These are phyloP conservation scores for Phymatotrichopsis omnivora DNA, from an alignment of 2,329 filamentous ascomycete genomes.

Conservation along the genomic window DNA sequence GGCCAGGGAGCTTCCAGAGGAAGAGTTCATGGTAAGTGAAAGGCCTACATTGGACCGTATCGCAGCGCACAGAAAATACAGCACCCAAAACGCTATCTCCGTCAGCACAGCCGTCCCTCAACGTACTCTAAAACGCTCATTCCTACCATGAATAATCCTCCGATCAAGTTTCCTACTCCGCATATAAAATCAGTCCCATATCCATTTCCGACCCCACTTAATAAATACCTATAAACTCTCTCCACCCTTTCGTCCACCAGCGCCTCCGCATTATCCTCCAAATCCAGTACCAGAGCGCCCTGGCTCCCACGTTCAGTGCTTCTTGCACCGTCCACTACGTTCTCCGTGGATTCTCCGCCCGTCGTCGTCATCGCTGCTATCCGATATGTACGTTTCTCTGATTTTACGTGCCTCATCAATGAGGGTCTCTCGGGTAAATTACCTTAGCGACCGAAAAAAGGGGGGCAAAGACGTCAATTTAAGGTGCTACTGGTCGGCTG, in stretches of 20 bases:
- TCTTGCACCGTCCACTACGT: too few species aligned
- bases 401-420: too few species aligned
- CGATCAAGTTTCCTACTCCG: conserved; percentile 45
- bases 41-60: conserved; percentile 87
- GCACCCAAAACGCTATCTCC: conserved; percentile 62
- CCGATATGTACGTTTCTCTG: too few species aligned
- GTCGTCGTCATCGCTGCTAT: too few species aligned
- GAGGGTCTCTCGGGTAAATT: too few species aligned
- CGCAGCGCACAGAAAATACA: conserved; percentile 87
- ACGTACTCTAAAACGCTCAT: neutral
- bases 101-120: too few species aligned
- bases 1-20: conserved; percentile 62
- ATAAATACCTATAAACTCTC: conserved; percentile 35
- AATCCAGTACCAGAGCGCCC: neutral
- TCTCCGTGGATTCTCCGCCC: too few species aligned
- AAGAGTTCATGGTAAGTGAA: conserved; percentile 83
- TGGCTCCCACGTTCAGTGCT: too few species aligned
- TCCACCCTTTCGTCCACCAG: conserved; percentile 32
- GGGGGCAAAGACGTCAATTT: too few species aligned
- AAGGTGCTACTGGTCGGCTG: too few species aligned
- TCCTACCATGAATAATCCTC: conserved; percentile 45
- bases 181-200: neutral
- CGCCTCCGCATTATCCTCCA: conserved; percentile 11
- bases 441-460: too few species aligned
- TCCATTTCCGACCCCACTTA: neutral